Evolutionary conservation across 306 rosid species (phyloP), one percentile per base, ranked within the genome.

Genomic region (Fagus crenata): DNA sequence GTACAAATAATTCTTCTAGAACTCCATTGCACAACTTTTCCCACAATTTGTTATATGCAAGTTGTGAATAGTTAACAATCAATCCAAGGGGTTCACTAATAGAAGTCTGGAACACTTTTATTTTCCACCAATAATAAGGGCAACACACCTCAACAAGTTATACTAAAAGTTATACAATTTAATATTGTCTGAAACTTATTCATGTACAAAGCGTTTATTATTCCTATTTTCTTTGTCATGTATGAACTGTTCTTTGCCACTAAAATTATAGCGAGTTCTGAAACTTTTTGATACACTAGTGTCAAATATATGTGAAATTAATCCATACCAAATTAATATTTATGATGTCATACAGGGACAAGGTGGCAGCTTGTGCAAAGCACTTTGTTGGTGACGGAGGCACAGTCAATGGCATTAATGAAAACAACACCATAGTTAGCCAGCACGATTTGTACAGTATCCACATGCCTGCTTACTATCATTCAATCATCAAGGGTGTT

Each of bases 351-450:
- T 71, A 6, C 61, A 71, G 59, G 43, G 4, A 7, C 2, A 31
- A 17, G 13, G 59, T 71, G 14, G 75, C 75, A 31, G 75, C 31
- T n/a, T 53, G 76, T 18, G 76, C 76, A 53, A 72, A 72, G 76
- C 76, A 72, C n/a, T 72, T 15, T 33, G 76, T 53, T 2, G 76
- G 76, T 1, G 76, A 72, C n/a, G 76, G 76, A n/a, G 76, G 76
- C 49, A 72, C 76, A 17, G 43, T 53, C 1, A 72, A 37, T 0
- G 76, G 76, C 3, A 53, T 53, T 2, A 72, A 72, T 36, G 76
- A 53, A 72, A 72, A 72, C 46, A 72, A 72, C 65, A 72, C 76
- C 13, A 36, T 53, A 14, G 49, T 53, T 53, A 53, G 5, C 46
- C 7, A n/a, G 22, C 8, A 36, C 15, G 55, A 53, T 0, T n/a